A percentile compares a stretch with the other conserved stretches of the same genome.
phyloP scores from a whole-genome alignment of 2,329 filamentous ascomycete genomes.

The Orbilia brochopaga region DNA sequence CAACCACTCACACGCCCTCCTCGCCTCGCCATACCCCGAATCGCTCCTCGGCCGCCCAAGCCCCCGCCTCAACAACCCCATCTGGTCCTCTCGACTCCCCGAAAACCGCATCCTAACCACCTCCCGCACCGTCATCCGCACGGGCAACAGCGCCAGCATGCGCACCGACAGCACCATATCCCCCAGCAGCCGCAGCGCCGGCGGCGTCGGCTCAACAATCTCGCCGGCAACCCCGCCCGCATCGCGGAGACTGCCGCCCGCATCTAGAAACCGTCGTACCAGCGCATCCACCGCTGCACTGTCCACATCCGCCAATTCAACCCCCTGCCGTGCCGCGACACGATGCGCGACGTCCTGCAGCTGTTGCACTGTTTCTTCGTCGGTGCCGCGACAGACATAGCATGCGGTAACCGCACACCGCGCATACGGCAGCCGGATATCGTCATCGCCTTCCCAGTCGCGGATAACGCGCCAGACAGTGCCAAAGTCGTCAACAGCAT shows the following conservation, averaged over 20 bases:
- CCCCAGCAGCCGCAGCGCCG: conserved; percentile 22
- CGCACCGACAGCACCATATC: conserved; percentile 18
- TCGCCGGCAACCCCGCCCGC: conserved; percentile 27
- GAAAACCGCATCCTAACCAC: conserved; percentile 45
- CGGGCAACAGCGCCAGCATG: conserved; percentile 38
- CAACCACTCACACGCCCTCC: conserved; percentile 50
- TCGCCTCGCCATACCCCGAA: conserved; percentile 51
- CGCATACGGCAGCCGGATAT: conserved; percentile 47
- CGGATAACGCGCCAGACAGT: conserved; percentile 53
- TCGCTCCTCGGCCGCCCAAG: conserved; percentile 50
- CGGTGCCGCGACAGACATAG: conserved; percentile 52
- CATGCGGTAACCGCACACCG: conserved; percentile 51
- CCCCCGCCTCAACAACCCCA: conserved; percentile 29
- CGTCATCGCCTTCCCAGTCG: conserved; percentile 52
- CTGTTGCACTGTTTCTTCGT: conserved; percentile 38
- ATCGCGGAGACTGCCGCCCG: conserved; percentile 22
- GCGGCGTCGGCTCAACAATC: conserved; percentile 18
- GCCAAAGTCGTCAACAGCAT: conserved; percentile 44
- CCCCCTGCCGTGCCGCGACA: conserved; percentile 5
- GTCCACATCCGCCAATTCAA: conserved; percentile 1
- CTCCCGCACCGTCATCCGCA: conserved; percentile 34
- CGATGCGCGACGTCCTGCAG: conserved; percentile 37
- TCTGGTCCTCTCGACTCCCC: conserved; percentile 34
- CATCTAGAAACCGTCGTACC: conserved; percentile 25
- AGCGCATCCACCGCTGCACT: conserved; percentile 21